Evolutionary conservation across 163 green algal species (phyloP).

Genomic region (Chloroidium sp.): DNA sequence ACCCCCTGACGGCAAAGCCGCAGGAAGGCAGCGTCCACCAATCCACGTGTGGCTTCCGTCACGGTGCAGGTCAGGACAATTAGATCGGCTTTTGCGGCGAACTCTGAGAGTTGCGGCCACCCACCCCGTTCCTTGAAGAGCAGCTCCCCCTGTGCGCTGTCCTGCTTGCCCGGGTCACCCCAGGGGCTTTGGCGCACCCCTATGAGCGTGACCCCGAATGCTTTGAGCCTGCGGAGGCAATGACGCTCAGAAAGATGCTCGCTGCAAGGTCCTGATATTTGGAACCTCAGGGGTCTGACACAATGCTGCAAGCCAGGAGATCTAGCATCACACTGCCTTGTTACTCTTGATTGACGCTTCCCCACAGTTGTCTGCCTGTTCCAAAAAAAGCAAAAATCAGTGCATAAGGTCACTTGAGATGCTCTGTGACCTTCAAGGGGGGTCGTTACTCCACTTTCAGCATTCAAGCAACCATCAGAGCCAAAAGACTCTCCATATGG

Average conservation of each 20-base stretch:
- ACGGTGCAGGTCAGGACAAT: conserved; percentile 30
- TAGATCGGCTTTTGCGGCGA: conserved; percentile 29
- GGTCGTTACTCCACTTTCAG: too few relatives aligned
- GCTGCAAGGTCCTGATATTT: background rate
- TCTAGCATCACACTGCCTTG: too few relatives aligned
- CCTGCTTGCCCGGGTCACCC: conserved; percentile 7
- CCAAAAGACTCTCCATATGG: too few relatives aligned
- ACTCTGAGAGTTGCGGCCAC: conserved; percentile 11
- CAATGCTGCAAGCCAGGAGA: too few relatives aligned
- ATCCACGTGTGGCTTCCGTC: conserved; percentile 12
- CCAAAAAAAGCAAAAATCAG: background rate
- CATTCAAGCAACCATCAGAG: too few relatives aligned
- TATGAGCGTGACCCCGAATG: conserved; percentile 18
- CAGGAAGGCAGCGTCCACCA: conserved; percentile 35
- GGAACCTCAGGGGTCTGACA: background rate
- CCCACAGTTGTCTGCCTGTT: background rate
- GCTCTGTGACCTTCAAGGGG: too few relatives aligned
- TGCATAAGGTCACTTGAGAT: background rate
- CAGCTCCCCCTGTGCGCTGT: background rate
- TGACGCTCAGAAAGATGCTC: background rate
- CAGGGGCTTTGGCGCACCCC: conserved; percentile 12
- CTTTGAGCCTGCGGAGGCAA: conserved; percentile 12
- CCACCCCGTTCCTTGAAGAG: conserved; percentile 17
- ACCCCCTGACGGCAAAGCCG: conserved; percentile 35
- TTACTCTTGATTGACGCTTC: too few relatives aligned